phyloP scores from a whole-genome alignment of 2,329 filamentous ascomycete genomes.

The Paraconiothyrium sp. region DNA sequence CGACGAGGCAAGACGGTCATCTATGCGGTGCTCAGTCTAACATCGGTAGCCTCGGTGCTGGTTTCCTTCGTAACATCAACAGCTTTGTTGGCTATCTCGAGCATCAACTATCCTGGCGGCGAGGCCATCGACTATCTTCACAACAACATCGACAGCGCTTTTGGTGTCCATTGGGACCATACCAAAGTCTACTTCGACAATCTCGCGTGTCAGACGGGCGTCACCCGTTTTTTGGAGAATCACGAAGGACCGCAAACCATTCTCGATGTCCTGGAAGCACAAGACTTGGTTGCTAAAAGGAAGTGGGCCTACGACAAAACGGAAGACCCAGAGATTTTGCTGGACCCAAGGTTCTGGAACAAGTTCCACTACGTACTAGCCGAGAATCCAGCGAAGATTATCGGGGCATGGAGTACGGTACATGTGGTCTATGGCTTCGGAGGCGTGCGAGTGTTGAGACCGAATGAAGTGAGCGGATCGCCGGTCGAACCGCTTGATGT shows the following conservation, averaged over 20 bases:
- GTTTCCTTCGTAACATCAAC: constrained; percentile 68
- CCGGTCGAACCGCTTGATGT: constrained; percentile 26
- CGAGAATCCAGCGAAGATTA: constrained; percentile 59
- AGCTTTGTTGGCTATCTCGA: constrained; percentile 78
- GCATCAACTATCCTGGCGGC: constrained; percentile 93
- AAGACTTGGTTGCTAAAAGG: constrained; percentile 28
- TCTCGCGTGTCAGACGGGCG: constrained; percentile 70
- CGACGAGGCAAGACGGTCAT: constrained; percentile 69
- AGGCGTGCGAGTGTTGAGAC: constrained; percentile 59
- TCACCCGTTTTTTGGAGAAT: constrained; percentile 65
- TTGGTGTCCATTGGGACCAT: constrained; percentile 19
- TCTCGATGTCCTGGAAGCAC: constrained; percentile 35
- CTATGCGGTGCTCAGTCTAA: constrained; percentile 64
- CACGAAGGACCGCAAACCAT: constrained; percentile 42
- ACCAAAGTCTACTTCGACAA: constrained; percentile 65
- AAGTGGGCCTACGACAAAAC: constrained; percentile 70
- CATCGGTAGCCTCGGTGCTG: constrained; percentile 68
- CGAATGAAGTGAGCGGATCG: constrained; percentile 46
- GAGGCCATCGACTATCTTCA: constrained; percentile 70
- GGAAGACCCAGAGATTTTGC: constrained; percentile 58
- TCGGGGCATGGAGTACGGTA: constrained; percentile 63
- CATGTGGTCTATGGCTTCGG: constrained; percentile 62
- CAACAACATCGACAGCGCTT: constrained; percentile 27
- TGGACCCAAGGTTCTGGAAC: constrained; percentile 64
- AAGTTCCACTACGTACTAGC: constrained; percentile 67